A percentile compares a stretch with the other conserved stretches of the same genome.
Conservation (phyloP, 1,284 basidiomycete genomes). For the Pyrrhoderma lamaoense region DNA sequence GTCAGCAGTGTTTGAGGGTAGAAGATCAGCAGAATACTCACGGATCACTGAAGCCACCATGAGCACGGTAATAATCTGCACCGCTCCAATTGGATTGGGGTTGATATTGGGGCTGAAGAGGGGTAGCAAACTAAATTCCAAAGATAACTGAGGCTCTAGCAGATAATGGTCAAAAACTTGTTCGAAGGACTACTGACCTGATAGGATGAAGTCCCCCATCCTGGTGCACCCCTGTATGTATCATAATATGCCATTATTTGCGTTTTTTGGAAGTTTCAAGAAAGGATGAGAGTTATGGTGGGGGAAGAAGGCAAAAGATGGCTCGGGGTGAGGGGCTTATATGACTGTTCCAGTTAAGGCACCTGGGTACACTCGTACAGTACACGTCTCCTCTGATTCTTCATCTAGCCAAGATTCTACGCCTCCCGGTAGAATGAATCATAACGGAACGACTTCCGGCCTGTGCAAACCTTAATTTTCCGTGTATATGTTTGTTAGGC, state of each 20-base stretch:
- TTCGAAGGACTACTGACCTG: conserved; percentile 22
- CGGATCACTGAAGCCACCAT: conserved; percentile 48
- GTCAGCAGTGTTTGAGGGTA: not conserved
- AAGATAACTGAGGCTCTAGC: too few species aligned
- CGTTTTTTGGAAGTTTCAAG: not conserved
- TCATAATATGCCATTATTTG: conserved; percentile 27
- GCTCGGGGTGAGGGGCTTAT: too few species aligned
- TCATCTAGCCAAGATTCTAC: not conserved
- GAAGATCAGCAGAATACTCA: conserved; percentile 30
- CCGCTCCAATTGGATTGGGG: conserved; percentile 55
- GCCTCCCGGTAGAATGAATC: not conserved
- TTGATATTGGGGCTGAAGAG: conserved; percentile 49
- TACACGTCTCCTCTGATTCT: too few species aligned
- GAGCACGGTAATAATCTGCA: conserved; percentile 53
- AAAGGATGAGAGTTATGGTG: conserved; percentile 16
- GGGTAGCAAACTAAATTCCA: conserved; percentile 38
- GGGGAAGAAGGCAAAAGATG: not conserved
- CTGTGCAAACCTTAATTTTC: too few species aligned
- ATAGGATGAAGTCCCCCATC: conserved; percentile 48
- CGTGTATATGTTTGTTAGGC: too few species aligned
- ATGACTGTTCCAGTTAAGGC: too few species aligned
- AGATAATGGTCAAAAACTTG: too few species aligned
- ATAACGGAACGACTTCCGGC: not conserved
- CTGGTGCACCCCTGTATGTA: conserved; percentile 40
- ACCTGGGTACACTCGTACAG: too few species aligned